Evolutionary conservation across 345 rosid genomes (phyloP).

Genomic region (Linum trigynum): DNA sequence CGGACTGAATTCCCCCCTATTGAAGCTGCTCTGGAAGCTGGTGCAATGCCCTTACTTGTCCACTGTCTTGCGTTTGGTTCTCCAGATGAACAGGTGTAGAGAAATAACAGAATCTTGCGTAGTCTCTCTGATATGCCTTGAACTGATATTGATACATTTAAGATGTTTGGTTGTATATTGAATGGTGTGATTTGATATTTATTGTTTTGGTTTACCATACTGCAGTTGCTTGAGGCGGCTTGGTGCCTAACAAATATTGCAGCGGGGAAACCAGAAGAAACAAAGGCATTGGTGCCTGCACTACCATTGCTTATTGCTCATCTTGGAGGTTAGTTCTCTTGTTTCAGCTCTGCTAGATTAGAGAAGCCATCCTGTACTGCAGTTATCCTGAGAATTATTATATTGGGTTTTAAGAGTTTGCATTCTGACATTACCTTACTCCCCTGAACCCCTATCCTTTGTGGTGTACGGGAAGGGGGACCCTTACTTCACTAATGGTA

Average conservation of each 20-base stretch:
- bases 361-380: background rate
- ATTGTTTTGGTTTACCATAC: conserved; percentile 7
- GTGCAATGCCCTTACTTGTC: conserved; percentile 80
- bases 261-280: conserved; percentile 91
- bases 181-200: background rate
- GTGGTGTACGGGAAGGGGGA: too few relatives aligned
- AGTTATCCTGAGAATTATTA: background rate
- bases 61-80: conserved; percentile 90
- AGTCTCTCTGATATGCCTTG: too few relatives aligned
- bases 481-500: background rate
- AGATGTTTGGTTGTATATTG: too few relatives aligned
- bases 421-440: too few relatives aligned
- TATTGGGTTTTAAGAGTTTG: background rate
- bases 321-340: conserved; percentile 62
- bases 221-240: conserved; percentile 94
- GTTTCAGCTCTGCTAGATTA: background rate
- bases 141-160: too few relatives aligned
- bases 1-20: conserved; percentile 78
- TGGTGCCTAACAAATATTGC: conserved; percentile 99
- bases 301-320: conserved; percentile 89
- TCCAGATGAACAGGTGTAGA: conserved; percentile 73
- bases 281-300: conserved; percentile 75
- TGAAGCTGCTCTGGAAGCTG: conserved; percentile 67
- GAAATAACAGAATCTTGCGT: background rate
- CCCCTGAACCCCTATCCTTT: too few relatives aligned